Percentiles rank a stretch among this genome's conserved stretches.
Evolutionary conservation across 2,329 filamentous ascomycete genomes (phyloP).

Genomic region (Chaetomium sp.): DNA sequence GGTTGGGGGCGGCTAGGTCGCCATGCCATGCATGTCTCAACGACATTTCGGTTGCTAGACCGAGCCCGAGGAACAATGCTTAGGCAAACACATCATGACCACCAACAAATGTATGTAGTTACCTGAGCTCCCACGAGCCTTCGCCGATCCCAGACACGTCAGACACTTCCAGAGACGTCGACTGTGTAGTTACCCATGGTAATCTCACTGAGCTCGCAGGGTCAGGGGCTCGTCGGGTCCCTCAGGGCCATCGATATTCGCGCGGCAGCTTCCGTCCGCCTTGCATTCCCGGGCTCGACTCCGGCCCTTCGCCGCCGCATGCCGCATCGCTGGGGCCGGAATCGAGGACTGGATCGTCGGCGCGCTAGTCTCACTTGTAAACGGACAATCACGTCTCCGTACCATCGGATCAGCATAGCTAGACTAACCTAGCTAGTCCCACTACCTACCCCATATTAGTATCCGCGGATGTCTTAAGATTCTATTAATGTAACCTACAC

Average conservation of each 20-base stretch:
- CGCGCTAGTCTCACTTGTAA: neutral
- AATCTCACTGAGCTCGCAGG: neutral
- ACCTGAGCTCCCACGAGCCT: neutral
- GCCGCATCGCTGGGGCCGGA: neutral
- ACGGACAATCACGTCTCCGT: neutral
- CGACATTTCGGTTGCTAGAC: neutral
- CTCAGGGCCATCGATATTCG: neutral
- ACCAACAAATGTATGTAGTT: neutral
- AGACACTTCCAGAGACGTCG: neutral
- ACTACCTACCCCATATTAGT: neutral
- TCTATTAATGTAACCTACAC: neutral
- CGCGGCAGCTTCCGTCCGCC: slow-evolving; percentile 1
- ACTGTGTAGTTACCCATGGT: neutral
- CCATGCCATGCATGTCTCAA: neutral
- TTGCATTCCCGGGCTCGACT: neutral
- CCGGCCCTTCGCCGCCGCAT: neutral
- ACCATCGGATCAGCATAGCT: neutral
- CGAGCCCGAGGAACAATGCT: neutral
- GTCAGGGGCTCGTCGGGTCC: neutral
- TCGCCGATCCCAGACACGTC: neutral
- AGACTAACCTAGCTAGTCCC: too few relatives aligned
- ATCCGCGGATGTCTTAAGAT: neutral
- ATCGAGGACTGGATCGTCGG: neutral
- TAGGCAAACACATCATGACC: neutral
- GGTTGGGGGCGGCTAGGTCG: neutral